Evolutionary conservation across 257 asterid species (phyloP).

Genomic region (Solanum gracilifrons): DNA sequence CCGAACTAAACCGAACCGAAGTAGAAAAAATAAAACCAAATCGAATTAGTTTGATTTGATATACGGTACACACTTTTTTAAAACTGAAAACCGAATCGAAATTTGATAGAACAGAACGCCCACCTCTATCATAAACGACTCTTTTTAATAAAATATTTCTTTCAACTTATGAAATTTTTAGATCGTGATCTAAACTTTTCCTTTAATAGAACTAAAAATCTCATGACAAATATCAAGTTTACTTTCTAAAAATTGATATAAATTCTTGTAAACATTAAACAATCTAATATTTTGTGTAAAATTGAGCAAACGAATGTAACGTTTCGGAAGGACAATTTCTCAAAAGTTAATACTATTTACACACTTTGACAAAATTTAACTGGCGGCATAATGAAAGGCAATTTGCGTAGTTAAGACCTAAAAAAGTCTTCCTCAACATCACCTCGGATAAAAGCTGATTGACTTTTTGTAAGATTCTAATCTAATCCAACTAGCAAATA

Average conservation of each 20-base stretch:
- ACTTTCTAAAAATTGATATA: background rate
- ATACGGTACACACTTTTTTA: too few species aligned
- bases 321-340: background rate
- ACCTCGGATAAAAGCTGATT: background rate
- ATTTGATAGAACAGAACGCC: too few species aligned
- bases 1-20: too few species aligned
- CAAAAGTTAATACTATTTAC: background rate
- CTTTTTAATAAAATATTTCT: too few species aligned
- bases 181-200: background rate
- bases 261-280: background rate
- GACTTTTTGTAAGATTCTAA: background rate
- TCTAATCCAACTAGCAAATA: background rate
- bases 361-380: background rate
- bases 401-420: background rate
- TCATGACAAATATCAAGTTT: background rate
- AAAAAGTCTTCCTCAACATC: background rate
- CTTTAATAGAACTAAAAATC: background rate
- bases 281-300: background rate
- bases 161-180: background rate
- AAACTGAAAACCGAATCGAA: accelerated
- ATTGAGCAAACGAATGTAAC: background rate
- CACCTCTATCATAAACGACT: too few species aligned
- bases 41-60: too few species aligned
- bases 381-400: background rate
- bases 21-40: too few species aligned